These are phyloP conservation scores for Macrotyloma uniflorum DNA, from an alignment of 306 rosid species.

Conservation along the genomic window DNA sequence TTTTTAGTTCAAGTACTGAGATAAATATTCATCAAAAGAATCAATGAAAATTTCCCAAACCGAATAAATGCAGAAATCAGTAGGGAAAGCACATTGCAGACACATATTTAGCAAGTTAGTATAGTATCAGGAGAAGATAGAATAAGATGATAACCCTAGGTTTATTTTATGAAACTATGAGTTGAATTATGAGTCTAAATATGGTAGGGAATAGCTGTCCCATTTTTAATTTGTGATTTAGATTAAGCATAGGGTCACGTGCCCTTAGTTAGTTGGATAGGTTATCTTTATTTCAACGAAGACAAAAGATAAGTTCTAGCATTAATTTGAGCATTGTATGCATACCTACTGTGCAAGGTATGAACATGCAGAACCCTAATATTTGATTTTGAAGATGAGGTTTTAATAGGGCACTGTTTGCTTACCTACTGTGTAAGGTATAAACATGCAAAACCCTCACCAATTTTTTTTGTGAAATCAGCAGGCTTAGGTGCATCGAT, in stretches of 20 bases:
- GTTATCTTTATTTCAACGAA: background rate
- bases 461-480: background rate
- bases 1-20: background rate
- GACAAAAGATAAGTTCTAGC: background rate
- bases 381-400: background rate
- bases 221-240: background rate
- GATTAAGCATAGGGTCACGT: background rate
- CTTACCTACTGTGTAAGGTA: slow-evolving; percentile 36
- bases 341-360: slow-evolving; percentile 33
- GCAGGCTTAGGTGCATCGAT: background rate
- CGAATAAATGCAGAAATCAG: background rate
- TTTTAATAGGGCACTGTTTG: slow-evolving; percentile 11
- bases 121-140: background rate
- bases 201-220: background rate
- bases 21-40: too few species aligned
- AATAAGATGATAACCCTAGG: background rate
- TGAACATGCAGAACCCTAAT: background rate
- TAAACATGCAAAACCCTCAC: background rate
- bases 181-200: slow-evolving; percentile 24
- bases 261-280: background rate
- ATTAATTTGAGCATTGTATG: slow-evolving; percentile 1
- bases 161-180: background rate
- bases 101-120: too few species aligned
- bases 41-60: background rate
- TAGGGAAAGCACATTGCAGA: too few species aligned